Evolutionary conservation across 371 early-diverging fungal genomes (phyloP).

Genomic region (Paramicrosporidium saccamoebae): DNA sequence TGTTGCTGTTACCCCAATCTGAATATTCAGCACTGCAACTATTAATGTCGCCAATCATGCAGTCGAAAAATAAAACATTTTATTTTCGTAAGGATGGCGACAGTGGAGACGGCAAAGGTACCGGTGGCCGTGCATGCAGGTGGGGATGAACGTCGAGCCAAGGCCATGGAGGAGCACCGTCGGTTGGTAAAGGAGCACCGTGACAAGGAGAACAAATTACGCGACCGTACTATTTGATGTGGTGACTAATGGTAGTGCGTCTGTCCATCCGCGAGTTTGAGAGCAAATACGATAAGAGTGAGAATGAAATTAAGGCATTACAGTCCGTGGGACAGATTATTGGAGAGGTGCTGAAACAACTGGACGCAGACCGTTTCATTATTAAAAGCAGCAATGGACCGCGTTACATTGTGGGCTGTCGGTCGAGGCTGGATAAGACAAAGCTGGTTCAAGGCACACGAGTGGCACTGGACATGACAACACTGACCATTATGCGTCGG

Average conservation of each 20-base stretch:
- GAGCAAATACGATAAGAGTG: constrained; percentile 71
- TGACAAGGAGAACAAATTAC: constrained; percentile 68
- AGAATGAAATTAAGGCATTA: constrained; percentile 89
- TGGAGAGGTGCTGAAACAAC: constrained; percentile 92
- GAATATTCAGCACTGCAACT: too few species aligned
- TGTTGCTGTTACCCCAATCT: too few species aligned
- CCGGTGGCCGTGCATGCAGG: too few species aligned
- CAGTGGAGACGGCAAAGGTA: too few species aligned
- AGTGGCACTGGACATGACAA: constrained; percentile 97
- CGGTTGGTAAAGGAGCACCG: constrained; percentile 64
- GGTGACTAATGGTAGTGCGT: constrained; percentile 24
- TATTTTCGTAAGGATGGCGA: too few species aligned
- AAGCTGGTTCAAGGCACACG: constrained; percentile 77
- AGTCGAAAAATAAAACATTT: too few species aligned
- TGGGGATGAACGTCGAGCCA: constrained; percentile 20
- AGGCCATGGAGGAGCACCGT: constrained; percentile 48
- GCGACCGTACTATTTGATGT: constrained; percentile 12
- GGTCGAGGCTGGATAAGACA: constrained; percentile 66
- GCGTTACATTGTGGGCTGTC: constrained; percentile 95
- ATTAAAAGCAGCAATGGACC: constrained; percentile 96
- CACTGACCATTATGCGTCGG: constrained; percentile 94
- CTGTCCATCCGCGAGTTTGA: constrained; percentile 41
- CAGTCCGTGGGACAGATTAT: constrained; percentile 98
- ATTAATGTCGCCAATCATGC: too few species aligned
- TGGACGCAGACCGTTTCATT: constrained; percentile 91